phyloP scores from a whole-genome alignment of 2,329 filamentous ascomycete genomes.

The Cyphellophora europaea region DNA sequence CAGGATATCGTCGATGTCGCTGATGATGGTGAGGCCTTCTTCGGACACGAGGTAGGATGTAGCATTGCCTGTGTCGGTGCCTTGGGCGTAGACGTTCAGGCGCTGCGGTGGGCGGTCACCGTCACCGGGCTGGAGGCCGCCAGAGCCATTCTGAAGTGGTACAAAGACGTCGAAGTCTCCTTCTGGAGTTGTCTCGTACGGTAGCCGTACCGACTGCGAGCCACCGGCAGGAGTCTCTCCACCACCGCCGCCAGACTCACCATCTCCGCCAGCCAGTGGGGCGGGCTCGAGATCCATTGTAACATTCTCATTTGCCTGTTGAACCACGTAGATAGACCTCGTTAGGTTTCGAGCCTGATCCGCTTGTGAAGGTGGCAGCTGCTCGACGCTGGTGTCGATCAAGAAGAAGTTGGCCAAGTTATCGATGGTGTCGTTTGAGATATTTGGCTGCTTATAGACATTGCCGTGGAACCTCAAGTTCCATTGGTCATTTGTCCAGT shows the following conservation, averaged over 20 bases:
- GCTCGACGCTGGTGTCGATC: slow-evolving; percentile 51
- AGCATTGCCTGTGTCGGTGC: slow-evolving; percentile 58
- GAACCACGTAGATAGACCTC: slow-evolving; percentile 63
- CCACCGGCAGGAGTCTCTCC: slow-evolving; percentile 48
- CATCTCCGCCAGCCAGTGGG: slow-evolving; percentile 44
- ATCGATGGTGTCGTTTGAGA: slow-evolving; percentile 55
- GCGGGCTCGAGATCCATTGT: slow-evolving; percentile 54
- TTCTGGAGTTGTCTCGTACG: slow-evolving; percentile 54
- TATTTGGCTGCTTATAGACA: slow-evolving; percentile 69
- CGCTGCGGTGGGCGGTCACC: slow-evolving; percentile 56
- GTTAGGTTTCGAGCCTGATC: slow-evolving; percentile 66
- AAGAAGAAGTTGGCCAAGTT: slow-evolving; percentile 63
- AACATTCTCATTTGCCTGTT: slow-evolving; percentile 57
- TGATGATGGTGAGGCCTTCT: slow-evolving; percentile 61
- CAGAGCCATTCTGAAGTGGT: slow-evolving; percentile 49
- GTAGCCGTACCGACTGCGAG: slow-evolving; percentile 52
- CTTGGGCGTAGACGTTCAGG: slow-evolving; percentile 58
- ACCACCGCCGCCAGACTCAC: slow-evolving; percentile 39
- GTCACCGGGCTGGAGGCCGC: slow-evolving; percentile 52
- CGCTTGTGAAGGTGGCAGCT: slow-evolving; percentile 51
- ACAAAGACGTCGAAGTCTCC: slow-evolving; percentile 70
- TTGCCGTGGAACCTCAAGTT: slow-evolving; percentile 69
- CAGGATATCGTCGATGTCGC: slow-evolving; percentile 72
- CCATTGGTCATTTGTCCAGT: slow-evolving; percentile 71
- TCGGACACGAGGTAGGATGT: slow-evolving; percentile 68